Evolutionary conservation across 2,329 filamentous ascomycete genomes (phyloP).

Genomic region (Colletotrichum paranaense): DNA sequence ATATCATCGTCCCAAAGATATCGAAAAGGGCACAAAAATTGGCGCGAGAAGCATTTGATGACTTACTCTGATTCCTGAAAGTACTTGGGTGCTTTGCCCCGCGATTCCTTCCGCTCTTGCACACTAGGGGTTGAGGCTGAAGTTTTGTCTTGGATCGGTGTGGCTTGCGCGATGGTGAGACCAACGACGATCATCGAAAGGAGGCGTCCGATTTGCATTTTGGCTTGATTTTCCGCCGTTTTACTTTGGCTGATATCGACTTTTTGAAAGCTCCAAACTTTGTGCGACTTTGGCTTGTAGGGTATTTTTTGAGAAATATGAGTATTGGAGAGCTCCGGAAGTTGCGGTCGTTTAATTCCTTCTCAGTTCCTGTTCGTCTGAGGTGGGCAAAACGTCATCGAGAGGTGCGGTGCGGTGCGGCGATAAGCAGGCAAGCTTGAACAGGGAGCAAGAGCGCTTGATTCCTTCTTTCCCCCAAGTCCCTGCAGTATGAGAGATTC

Average conservation of each 20-base stretch:
- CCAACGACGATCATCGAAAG: slow-evolving; percentile 13
- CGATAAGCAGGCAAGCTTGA: background rate
- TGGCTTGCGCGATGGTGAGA: slow-evolving; percentile 18
- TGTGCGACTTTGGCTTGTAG: too few relatives aligned
- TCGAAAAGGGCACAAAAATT: background rate
- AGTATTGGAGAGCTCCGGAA: background rate
- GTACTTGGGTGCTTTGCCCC: slow-evolving; percentile 14
- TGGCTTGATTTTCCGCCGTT: background rate
- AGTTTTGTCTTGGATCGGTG: slow-evolving; percentile 17
- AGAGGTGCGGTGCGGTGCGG: background rate
- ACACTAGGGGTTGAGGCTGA: background rate
- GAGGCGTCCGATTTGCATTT: slow-evolving; percentile 24
- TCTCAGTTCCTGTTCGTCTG: background rate
- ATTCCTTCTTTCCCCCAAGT: slow-evolving; percentile 1
- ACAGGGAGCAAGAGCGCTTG: background rate
- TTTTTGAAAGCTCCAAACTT: background rate
- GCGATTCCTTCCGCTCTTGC: background rate
- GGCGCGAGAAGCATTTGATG: background rate
- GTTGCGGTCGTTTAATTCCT: background rate
- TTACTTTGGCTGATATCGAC: background rate
- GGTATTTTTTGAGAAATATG: background rate
- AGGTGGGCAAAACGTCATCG: slow-evolving; percentile 25
- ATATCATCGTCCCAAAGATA: background rate
- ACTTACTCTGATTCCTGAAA: slow-evolving; percentile 25
- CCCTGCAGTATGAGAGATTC: background rate